Conservation (phyloP, 1,284 basidiomycete genomes). For the Ceraceosorus guamensis region DNA sequence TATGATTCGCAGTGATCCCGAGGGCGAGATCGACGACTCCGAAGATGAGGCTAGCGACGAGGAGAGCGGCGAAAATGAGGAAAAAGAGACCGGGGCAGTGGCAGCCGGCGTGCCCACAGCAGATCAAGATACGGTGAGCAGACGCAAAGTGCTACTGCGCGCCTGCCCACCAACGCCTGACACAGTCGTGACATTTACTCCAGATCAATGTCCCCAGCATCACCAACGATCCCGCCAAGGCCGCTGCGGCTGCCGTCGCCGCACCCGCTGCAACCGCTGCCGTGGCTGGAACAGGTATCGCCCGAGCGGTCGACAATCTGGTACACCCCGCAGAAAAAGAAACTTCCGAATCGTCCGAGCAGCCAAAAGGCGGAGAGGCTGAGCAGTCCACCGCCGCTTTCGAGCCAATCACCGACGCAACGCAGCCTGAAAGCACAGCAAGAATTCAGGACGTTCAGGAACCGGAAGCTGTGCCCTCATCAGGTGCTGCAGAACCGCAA, state of each 20-base stretch:
- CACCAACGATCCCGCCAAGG: background rate
- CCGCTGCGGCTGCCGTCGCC: slow-evolving; percentile 9
- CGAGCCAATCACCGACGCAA: background rate
- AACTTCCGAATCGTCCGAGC: background rate
- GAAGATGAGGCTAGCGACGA: slow-evolving; percentile 33
- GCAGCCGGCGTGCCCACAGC: background rate
- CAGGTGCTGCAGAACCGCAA: background rate
- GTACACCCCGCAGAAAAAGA: background rate
- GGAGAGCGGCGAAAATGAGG: slow-evolving; percentile 19
- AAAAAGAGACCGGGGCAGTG: slow-evolving; percentile 12
- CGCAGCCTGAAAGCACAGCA: background rate
- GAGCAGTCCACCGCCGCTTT: background rate
- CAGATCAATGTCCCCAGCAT: background rate
- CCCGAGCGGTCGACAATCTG: background rate
- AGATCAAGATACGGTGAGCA: background rate
- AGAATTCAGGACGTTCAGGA: no score
- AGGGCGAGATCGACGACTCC: slow-evolving; percentile 38
- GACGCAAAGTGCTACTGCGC: no score
- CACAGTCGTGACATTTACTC: background rate
- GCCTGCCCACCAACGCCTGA: background rate
- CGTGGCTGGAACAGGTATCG: background rate
- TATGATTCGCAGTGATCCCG: slow-evolving; percentile 24
- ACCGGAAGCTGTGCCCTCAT: no score
- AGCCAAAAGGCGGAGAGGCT: background rate
- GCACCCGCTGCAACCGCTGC: slow-evolving; percentile 7